Conservation (phyloP, 2,329 filamentous ascomycete genomes). For the Coniella lustricola region DNA sequence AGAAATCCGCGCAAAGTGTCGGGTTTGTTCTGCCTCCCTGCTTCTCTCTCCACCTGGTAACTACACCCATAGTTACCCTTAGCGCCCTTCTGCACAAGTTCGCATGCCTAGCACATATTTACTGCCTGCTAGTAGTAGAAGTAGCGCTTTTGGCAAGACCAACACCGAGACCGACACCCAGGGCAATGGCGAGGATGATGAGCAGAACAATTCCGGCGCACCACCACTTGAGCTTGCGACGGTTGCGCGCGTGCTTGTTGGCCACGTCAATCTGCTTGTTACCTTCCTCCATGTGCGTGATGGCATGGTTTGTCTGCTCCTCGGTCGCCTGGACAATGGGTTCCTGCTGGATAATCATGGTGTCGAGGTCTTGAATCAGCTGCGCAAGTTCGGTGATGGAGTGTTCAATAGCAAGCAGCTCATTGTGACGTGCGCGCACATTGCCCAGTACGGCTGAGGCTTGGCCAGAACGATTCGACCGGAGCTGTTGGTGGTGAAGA, state of each 20-base stretch:
- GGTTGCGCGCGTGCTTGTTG: conserved; percentile 57
- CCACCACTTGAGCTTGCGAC: conserved; percentile 77
- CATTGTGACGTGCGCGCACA: conserved; percentile 75
- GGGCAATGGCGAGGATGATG: conserved; percentile 48
- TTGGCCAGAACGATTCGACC: conserved; percentile 66
- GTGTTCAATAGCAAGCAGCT: conserved; percentile 73
- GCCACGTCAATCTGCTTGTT: conserved; percentile 64
- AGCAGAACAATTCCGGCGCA: conserved; percentile 56
- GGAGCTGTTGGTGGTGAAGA: conserved; percentile 46
- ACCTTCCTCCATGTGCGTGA: conserved; percentile 59
- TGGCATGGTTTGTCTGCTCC: conserved; percentile 57
- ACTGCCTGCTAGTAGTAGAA: neutral
- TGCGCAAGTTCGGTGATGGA: conserved; percentile 63
- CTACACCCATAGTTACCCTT: no score
- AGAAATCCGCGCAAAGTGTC: no score
- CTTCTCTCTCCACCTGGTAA: neutral
- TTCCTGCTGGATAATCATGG: conserved; percentile 68
- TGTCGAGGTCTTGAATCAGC: conserved; percentile 69
- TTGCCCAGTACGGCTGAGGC: conserved; percentile 68
- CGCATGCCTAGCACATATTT: neutral
- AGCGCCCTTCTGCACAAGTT: neutral
- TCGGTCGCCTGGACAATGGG: conserved; percentile 55
- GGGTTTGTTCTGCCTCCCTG: no score
- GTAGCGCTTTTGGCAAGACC: conserved; percentile 24
- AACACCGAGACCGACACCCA: conserved; percentile 49